Evolutionary conservation across 1,284 basidiomycete genomes (phyloP), one percentile per base, ranked within the genome.

Genomic region (Ganoderma lingzhi): DNA sequence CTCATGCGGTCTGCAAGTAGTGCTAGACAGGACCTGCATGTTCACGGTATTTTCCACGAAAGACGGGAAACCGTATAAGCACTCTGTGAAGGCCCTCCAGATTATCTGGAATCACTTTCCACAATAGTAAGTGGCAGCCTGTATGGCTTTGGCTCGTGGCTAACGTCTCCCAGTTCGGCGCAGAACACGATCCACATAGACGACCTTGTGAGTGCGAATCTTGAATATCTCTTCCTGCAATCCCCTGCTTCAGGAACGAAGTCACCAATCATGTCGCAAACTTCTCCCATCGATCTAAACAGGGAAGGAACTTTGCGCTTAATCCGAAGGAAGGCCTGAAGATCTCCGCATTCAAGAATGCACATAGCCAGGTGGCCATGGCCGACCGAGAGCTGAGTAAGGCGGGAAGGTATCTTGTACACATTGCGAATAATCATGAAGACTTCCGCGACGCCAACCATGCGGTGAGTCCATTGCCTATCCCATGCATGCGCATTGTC

Each of bases 91-190:
- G 78, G 87, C 94, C 1, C 84, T 96, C 1, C 90, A 93, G 71
- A 94, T 96, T 65, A 93, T 96, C 62, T 97, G 95, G 95, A 93
- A 93, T 70, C 88, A 91, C 73, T 93, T 94, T 75, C 90, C 93
- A 2, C 90, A 93, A 71, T 94, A 89, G 92, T 92, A 74, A 69
- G 90, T 81, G 55, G 51, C 58, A 6, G 41, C 15, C 17, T 35
- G 14, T 28, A 37, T 28, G 6, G 2, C 10, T 32, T 5, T 9
- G 8, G 17, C 1, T 30, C 17, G 2, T 19, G 12, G 19, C 32
- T 23, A 53, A 56, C 30, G 48, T 37, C 48, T 28, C 37, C 32
- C 71, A 93, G 92, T 76, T 86, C 88, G 70, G 86, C 90, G 17
- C 85, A 85, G 66, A 96, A 96, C 76, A 96, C 95, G 0, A 90